phyloP scores from a whole-genome alignment of 2,329 filamentous ascomycete species.

The Hypoxylon sp. region DNA sequence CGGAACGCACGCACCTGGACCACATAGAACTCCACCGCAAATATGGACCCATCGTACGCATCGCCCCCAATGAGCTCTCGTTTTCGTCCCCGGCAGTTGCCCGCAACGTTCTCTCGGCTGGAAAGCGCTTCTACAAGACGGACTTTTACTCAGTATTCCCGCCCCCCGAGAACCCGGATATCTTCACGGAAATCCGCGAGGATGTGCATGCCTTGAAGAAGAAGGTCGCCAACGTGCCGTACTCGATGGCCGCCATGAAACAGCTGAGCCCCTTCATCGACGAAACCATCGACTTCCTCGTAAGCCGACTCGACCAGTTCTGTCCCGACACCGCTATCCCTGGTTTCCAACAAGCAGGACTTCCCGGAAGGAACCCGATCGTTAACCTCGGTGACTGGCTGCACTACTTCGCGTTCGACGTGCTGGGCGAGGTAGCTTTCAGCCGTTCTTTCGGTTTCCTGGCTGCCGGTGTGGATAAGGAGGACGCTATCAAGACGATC shows the following conservation, averaged over 20 bases:
- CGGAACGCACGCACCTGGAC: conserved; percentile 59
- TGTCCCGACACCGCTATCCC: conserved; percentile 47
- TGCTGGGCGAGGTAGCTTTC: conserved; percentile 68
- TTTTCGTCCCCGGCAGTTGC: conserved; percentile 63
- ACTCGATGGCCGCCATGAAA: conserved; percentile 68
- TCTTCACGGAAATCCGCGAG: conserved; percentile 70
- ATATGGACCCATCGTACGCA: conserved; percentile 65
- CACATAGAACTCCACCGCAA: conserved; percentile 62
- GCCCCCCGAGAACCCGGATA: conserved; percentile 70
- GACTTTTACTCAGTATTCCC: conserved; percentile 69
- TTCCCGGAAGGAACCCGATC: conserved; percentile 42
- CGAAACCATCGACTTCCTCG: conserved; percentile 64
- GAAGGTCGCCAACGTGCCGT: conserved; percentile 66
- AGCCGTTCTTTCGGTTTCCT: conserved; percentile 68
- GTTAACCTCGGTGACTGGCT: conserved; percentile 66
- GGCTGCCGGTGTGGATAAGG: conserved; percentile 64
- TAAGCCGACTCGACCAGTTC: conserved; percentile 60
- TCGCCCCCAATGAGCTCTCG: conserved; percentile 64
- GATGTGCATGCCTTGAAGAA: conserved; percentile 70
- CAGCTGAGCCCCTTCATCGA: conserved; percentile 67
- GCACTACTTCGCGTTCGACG: conserved; percentile 62
- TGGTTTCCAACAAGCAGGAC: conserved; percentile 37
- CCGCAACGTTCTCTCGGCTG: conserved; percentile 62
- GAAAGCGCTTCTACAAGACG: conserved; percentile 68
- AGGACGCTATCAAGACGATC: conserved; percentile 66